Evolutionary conservation across 2,329 filamentous ascomycete genomes (phyloP).

Genomic region (Neonectria punicea): DNA sequence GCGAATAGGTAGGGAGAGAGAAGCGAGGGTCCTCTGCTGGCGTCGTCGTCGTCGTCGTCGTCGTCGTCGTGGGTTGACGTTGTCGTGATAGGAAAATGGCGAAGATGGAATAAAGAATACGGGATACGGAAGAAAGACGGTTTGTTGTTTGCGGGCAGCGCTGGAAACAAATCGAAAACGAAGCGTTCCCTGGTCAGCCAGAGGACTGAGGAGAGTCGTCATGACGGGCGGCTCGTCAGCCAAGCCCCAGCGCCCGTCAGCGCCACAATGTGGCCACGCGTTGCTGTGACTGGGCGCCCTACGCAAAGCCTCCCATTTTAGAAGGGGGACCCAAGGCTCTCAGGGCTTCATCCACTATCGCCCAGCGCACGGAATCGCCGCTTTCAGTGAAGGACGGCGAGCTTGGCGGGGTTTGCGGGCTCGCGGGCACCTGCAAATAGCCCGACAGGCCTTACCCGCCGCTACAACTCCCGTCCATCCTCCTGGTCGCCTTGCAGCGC

Average conservation of each 20-base stretch:
- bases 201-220: constrained; percentile 2
- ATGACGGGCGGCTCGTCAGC: background rate
- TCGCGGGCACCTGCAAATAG: background rate
- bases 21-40: background rate
- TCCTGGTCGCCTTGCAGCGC: constrained; percentile 11
- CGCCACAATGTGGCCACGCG: constrained; percentile 1
- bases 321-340: too few species aligned
- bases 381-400: background rate
- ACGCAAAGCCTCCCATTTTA: background rate
- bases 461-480: background rate
- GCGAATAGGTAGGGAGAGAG: background rate
- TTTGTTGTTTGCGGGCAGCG: constrained; percentile 18
- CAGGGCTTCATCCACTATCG: background rate
- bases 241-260: background rate
- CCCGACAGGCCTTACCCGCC: background rate
- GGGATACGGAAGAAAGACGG: background rate
- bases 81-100: constrained; percentile 5
- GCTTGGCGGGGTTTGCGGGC: background rate
- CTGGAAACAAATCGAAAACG: constrained; percentile 28
- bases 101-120: background rate
- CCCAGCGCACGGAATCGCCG: constrained; percentile 4
- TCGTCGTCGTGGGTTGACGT: background rate
- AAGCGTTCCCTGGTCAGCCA: constrained; percentile 27
- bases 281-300: background rate
- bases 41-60: background rate